Evolutionary conservation across 176 grass and related monocot species (phyloP), one percentile per base, ranked within the genome.

Genomic region (Olyra latifolia): DNA sequence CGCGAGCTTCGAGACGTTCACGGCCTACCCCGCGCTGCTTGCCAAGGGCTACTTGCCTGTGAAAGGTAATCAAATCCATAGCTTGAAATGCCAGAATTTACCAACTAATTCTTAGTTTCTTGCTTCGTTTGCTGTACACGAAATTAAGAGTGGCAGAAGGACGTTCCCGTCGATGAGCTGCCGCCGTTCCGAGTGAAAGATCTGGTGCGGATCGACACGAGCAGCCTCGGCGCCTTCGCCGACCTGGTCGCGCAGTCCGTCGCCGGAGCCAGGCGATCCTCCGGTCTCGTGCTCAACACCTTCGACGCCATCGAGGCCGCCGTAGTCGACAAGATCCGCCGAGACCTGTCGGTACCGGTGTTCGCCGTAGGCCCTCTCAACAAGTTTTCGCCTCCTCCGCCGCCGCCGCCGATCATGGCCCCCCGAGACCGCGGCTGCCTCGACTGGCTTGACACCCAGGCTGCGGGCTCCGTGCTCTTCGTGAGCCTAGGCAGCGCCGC

Each of bases 201-300:
- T 13, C 35, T 80, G 2, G 16, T 45, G 3, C 78, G 78, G 10
- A 69, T 59, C 25, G 78, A 80, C 2, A 29, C 2, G 10, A 46
- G 50, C 25, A 59, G 66, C 52, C 65, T 70, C 3, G 0, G 2
- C 16, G 52, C 20, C 22, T 30, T 70, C 17, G 78, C 65, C 38
- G 23, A 13, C 0, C n/a, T 80, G 52, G 16, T 80, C 14, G 8
- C 1, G 35, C 24, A 71, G 10, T 32, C 3, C 3, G 54, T 82
- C 11, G 67, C 30, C 3, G 68, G 27, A 17, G 41, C 66, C 0
- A 23, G 40, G 9, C 50, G 10, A 13, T 80, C 77, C 35, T 44
- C 38, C 1, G 48, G 49, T 2, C 78, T 71, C 52, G 71, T 81
- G 10, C 20, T 81, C 67, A 82, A 82, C 79, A 82, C 79, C 24